Percentiles rank a stretch among this genome's conserved stretches.
phyloP scores from a whole-genome alignment of 495 filamentous ascomycete genomes.

The Daldinia decipiens region DNA sequence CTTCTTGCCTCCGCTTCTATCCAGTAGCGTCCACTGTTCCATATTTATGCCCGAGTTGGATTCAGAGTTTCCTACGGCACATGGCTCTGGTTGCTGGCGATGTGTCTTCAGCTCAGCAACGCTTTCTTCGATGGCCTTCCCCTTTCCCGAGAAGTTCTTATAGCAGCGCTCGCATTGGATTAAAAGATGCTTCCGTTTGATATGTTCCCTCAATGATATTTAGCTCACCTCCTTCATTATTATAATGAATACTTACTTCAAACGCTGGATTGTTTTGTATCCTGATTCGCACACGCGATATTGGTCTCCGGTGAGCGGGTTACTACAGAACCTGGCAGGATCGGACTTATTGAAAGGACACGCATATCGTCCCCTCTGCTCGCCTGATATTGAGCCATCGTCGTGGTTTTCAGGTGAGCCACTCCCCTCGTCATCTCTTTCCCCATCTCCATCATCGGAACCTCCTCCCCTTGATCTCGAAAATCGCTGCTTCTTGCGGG shows the following conservation, averaged over 20 bases:
- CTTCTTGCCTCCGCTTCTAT: constrained; percentile 20
- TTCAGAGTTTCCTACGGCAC: constrained; percentile 5
- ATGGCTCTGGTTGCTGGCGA: constrained; percentile 15
- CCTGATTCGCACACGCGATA: constrained; percentile 30
- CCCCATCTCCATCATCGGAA: constrained; percentile 26
- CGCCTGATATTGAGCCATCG: constrained; percentile 9
- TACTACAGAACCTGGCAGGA: constrained; percentile 12
- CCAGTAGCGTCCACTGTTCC: constrained; percentile 25
- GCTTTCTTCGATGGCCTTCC: constrained; percentile 10
- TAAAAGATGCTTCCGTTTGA: constrained; percentile 26
- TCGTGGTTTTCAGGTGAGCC: constrained; percentile 19
- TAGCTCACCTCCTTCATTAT: neutral
- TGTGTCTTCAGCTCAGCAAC: constrained; percentile 22
- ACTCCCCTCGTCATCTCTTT: constrained; percentile 21
- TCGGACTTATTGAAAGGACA: constrained; percentile 30
- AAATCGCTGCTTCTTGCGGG: constrained; percentile 10
- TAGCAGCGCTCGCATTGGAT: constrained; percentile 32
- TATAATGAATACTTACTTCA: constrained; percentile 18
- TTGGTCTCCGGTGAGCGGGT: constrained; percentile 13
- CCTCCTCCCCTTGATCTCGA: constrained; percentile 7
- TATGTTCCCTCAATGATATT: constrained; percentile 20
- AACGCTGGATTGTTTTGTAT: constrained; percentile 26
- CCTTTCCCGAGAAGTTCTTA: constrained; percentile 14
- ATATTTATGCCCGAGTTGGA: constrained; percentile 10
- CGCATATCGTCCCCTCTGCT: constrained; percentile 15